A percentile compares a stretch with the other conserved stretches of the same genome.
Evolutionary conservation across 768 basidiomycete genomes (phyloP).

Genomic region (Rhizopogon salebrosus): DNA sequence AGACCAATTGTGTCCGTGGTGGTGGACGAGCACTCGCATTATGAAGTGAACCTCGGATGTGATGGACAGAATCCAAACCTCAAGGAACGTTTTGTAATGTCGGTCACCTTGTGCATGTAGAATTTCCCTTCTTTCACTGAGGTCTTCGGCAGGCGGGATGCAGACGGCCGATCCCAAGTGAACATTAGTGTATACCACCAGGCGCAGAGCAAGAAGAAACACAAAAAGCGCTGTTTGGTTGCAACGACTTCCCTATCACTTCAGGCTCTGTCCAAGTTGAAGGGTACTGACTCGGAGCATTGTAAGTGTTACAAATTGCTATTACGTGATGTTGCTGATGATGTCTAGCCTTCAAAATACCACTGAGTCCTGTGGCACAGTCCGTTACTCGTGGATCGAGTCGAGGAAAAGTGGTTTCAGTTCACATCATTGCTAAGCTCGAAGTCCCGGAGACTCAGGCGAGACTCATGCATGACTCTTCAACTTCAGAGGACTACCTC

Average conservation of each 20-base stretch:
- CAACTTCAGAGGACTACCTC: not conserved
- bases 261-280: conserved; percentile 46
- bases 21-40: conserved; percentile 43
- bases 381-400: conserved; percentile 1
- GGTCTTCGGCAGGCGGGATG: conserved; percentile 27
- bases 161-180: conserved; percentile 32
- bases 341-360: conserved; percentile 37
- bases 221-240: conserved; percentile 49
- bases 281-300: conserved; percentile 37
- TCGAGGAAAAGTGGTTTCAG: conserved; percentile 7
- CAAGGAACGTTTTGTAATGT: conserved; percentile 51
- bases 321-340: conserved; percentile 5
- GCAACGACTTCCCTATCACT: conserved; percentile 47
- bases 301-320: conserved; percentile 30
- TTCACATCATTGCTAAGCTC: conserved; percentile 17
- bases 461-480: not conserved
- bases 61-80: conserved; percentile 72
- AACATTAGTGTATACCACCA: conserved; percentile 55
- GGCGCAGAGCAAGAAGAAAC: conserved; percentile 59
- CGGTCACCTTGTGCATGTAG: conserved; percentile 21
- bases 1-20: conserved; percentile 58
- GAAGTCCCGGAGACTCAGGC: conserved; percentile 6
- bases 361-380: conserved; percentile 30
- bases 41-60: conserved; percentile 55
- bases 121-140: not conserved